Conservation (phyloP, 768 basidiomycete genomes). For the Coprinellus micaceus region DNA sequence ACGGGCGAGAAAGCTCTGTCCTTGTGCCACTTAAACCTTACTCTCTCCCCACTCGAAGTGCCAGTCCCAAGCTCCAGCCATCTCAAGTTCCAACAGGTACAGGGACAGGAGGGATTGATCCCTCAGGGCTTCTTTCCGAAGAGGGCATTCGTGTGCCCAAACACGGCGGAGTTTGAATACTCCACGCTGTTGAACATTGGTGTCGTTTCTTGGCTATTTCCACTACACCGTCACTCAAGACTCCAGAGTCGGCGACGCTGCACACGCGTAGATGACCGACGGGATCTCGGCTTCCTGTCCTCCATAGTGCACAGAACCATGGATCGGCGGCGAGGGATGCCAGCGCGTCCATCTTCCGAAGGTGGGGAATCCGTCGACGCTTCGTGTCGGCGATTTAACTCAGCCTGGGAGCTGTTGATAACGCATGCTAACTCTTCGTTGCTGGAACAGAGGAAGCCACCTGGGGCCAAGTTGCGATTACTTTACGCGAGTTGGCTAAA, state of each 20-base stretch:
- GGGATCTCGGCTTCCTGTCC: background rate
- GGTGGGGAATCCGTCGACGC: constrained; percentile 39
- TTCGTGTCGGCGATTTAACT: constrained; percentile 7
- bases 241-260: background rate
- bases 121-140: background rate
- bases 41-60: too few relatives aligned
- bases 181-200: constrained; percentile 4
- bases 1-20: too few relatives aligned
- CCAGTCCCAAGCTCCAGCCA: too few relatives aligned
- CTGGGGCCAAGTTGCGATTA: constrained; percentile 67
- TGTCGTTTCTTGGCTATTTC: constrained; percentile 4
- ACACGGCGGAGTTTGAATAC: constrained; percentile 11
- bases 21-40: too few relatives aligned
- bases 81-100: too few relatives aligned
- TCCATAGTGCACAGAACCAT: constrained; percentile 30
- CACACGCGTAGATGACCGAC: constrained; percentile 6
- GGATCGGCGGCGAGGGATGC: constrained; percentile 63
- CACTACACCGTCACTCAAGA: constrained; percentile 1
- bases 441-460: constrained; percentile 60
- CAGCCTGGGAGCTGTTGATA: background rate
- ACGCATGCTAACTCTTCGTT: constrained; percentile 12
- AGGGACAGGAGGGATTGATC: background rate
- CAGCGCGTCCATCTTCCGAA: constrained; percentile 70
- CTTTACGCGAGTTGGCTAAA: constrained; percentile 52
- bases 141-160: constrained; percentile 7